These are phyloP conservation scores for Rhododendron griersonianum DNA, from an alignment of 148 eudicot species.

Conservation along the genomic window DNA sequence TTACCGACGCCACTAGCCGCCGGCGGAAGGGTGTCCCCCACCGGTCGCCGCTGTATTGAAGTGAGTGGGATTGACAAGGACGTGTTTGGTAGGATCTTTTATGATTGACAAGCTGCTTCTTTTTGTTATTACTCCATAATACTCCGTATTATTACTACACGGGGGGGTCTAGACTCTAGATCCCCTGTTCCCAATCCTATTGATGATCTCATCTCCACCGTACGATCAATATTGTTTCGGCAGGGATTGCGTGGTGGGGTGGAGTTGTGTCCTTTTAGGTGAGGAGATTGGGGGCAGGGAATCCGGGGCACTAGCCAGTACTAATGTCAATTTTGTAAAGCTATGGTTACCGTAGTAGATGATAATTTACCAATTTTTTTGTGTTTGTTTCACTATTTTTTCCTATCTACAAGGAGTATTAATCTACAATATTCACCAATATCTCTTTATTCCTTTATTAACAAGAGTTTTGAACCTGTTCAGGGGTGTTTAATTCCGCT, in stretches of 20 bases:
- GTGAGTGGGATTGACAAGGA: background rate
- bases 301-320: background rate
- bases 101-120: background rate
- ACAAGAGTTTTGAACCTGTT: no score
- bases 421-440: no score
- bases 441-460: no score
- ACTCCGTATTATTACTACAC: background rate
- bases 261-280: background rate
- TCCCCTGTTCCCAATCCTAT: background rate
- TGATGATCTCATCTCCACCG: background rate
- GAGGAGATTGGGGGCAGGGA: background rate
- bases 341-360: background rate
- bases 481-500: no score
- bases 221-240: background rate
- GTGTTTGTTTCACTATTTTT: no score
- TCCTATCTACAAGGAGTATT: no score
- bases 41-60: constrained; percentile 39
- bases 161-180: background rate
- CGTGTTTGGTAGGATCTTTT: background rate
- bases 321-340: background rate
- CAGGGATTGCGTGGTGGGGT: background rate
- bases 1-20: constrained; percentile 12
- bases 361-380: no score
- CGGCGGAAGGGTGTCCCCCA: constrained; percentile 41
- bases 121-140: background rate